A percentile compares a stretch with the other conserved stretches of the same genome.
These are phyloP conservation scores for Iodosphaeria phyllophila DNA, from an alignment of 2,329 filamentous ascomycete species.

Conservation along the genomic window DNA sequence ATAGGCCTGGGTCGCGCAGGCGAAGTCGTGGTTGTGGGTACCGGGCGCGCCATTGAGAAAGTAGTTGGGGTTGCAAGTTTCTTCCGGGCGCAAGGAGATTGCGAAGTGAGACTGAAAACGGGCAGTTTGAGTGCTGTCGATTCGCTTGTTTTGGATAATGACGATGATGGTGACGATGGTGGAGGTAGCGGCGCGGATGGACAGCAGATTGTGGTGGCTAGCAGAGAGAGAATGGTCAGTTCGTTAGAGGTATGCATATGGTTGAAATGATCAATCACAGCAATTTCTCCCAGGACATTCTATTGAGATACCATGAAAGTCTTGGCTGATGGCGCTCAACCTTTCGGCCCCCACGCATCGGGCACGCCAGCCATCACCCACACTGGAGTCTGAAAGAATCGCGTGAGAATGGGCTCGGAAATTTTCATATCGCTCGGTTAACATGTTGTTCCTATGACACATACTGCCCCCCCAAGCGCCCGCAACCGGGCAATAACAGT, in stretches of 20 bases:
- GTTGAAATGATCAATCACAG: constrained; percentile 27
- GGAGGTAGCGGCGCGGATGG: constrained; percentile 10
- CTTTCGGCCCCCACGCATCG: no score
- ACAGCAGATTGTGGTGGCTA: constrained; percentile 14
- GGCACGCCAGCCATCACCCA: no score
- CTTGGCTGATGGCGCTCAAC: no score
- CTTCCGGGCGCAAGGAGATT: constrained; percentile 43
- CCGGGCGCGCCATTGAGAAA: constrained; percentile 47
- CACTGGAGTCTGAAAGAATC: no score
- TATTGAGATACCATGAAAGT: no score
- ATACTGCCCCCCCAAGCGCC: no score
- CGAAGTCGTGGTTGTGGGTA: constrained; percentile 41
- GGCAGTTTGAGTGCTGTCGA: constrained; percentile 47
- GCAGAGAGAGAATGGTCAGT: constrained; percentile 28
- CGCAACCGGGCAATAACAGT: no score
- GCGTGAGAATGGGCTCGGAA: no score
- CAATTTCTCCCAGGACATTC: no score
- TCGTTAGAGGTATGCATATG: constrained; percentile 29
- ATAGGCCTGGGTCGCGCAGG: constrained; percentile 17
- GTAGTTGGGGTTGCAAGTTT: constrained; percentile 42
- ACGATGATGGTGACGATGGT: constrained; percentile 10
- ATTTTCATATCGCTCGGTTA: no score
- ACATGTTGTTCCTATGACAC: no score
- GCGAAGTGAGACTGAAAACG: constrained; percentile 38
- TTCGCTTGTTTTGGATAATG: constrained; percentile 33